Conservation (phyloP, 306 rosid genomes). For the Vigna angularis region DNA sequence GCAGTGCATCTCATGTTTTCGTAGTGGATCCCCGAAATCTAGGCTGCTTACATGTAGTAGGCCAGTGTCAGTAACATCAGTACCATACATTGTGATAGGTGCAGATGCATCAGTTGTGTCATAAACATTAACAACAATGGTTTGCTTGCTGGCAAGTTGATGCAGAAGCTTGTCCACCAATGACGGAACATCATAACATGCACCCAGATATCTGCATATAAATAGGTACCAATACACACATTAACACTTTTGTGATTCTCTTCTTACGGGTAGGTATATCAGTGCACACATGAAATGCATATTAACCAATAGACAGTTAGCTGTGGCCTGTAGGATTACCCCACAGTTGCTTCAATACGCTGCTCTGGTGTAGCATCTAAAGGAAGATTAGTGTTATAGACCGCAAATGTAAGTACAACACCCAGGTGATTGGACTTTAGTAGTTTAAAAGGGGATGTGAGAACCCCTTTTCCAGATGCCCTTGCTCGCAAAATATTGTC, state of each 20-base stretch:
- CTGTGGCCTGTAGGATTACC: conserved; percentile 57
- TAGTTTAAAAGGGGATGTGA: conserved; percentile 95
- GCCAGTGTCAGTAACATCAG: conserved; percentile 83
- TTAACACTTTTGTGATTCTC: conserved; percentile 32
- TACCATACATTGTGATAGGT: conserved; percentile 86
- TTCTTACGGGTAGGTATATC: not conserved
- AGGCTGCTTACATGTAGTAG: conserved; percentile 67
- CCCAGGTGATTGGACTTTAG: conserved; percentile 92
- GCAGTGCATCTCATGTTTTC: conserved; percentile 99
- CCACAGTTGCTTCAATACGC: conserved; percentile 83
- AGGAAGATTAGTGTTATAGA: conserved; percentile 72
- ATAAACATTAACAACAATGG: conserved; percentile 92
- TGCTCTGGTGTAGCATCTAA: conserved; percentile 72
- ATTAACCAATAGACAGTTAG: not conserved
- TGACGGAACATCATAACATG: conserved; percentile 94
- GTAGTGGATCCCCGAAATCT: conserved; percentile 95
- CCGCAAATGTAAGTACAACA: conserved; percentile 94
- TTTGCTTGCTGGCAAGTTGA: conserved; percentile 98
- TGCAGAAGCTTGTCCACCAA: conserved; percentile 97
- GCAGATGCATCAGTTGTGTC: conserved; percentile 84
- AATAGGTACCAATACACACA: conserved; percentile 35
- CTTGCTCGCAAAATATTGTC: conserved; percentile 97
- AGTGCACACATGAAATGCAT: conserved; percentile 18
- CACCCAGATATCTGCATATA: conserved; percentile 83
- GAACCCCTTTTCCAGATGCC: conserved; percentile 87